Conservation (phyloP, 2,329 filamentous ascomycete species). For the Fusarium anthophilum region DNA sequence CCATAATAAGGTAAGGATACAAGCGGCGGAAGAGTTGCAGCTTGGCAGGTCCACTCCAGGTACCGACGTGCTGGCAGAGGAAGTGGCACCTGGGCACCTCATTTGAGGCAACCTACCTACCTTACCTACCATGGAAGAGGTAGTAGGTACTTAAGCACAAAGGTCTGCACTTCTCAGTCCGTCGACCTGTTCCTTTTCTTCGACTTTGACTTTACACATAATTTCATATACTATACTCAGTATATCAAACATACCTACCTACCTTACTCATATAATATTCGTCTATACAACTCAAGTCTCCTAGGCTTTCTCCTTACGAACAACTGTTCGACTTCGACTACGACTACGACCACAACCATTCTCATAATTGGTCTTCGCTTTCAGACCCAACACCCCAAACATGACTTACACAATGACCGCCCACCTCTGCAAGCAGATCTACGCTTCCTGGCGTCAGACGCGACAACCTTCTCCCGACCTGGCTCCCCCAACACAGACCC, state of each 20-base stretch:
- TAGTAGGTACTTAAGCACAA: conserved; percentile 19
- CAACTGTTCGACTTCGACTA: not conserved
- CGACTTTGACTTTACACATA: not conserved
- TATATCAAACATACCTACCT: not conserved
- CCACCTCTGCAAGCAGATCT: conserved; percentile 69
- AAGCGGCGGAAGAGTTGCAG: not conserved
- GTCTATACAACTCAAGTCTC: not conserved
- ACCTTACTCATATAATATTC: not conserved
- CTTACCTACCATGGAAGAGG: not conserved
- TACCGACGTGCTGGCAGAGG: conserved; percentile 9
- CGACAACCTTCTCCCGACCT: conserved; percentile 53
- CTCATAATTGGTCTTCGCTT: not conserved
- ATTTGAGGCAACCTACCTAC: not conserved
- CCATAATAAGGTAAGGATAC: not conserved
- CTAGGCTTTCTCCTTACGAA: not conserved
- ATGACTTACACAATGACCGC: conserved; percentile 72
- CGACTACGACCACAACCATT: not conserved
- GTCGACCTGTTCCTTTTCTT: not conserved
- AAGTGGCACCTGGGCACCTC: not conserved
- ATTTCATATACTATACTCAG: not conserved
- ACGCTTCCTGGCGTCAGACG: conserved; percentile 65
- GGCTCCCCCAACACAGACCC: conserved; percentile 41
- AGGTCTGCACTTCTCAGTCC: conserved; percentile 3
- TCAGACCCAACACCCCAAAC: conserved; percentile 23
- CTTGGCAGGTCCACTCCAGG: conserved; percentile 19